These are phyloP conservation scores for Kandelia obovata DNA, from an alignment of 345 rosid genomes.

Conservation along the genomic window DNA sequence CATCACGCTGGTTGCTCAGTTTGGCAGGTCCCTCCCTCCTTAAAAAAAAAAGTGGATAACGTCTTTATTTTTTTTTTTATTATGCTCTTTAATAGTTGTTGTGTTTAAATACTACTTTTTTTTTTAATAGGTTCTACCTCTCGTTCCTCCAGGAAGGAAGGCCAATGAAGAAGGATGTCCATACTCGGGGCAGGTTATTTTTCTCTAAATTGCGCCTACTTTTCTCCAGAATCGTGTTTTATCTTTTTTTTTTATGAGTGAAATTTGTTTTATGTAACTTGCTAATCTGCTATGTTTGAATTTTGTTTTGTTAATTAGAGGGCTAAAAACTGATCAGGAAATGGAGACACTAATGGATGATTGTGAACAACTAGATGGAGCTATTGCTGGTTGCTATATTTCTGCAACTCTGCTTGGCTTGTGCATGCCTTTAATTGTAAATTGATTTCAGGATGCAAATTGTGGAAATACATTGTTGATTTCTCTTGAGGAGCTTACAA, in stretches of 20 bases:
- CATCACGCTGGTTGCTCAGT: constrained; percentile 75
- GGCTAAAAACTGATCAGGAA: background rate
- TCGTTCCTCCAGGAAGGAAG: constrained; percentile 79
- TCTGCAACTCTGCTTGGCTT: background rate
- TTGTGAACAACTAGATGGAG: background rate
- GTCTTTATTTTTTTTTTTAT: background rate
- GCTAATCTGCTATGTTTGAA: no score
- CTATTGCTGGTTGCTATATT: background rate
- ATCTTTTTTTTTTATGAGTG: background rate
- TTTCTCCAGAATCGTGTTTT: background rate
- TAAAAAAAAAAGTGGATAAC: background rate
- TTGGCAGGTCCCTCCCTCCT: constrained; percentile 62
- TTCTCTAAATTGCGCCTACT: background rate
- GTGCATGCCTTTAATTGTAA: background rate
- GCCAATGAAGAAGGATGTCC: constrained; percentile 72
- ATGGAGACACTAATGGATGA: background rate
- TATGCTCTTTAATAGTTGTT: background rate
- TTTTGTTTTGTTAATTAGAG: background rate
- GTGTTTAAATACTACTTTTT: background rate
- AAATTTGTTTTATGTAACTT: no score
- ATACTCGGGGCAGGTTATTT: constrained; percentile 77
- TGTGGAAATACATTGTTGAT: constrained; percentile 89
- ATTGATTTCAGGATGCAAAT: constrained; percentile 73
- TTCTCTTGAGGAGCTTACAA: constrained; percentile 87
- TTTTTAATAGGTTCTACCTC: constrained; percentile 82